Conservation (phyloP, 208 protist genomes). For the Crithidia acanthocephali region DNA sequence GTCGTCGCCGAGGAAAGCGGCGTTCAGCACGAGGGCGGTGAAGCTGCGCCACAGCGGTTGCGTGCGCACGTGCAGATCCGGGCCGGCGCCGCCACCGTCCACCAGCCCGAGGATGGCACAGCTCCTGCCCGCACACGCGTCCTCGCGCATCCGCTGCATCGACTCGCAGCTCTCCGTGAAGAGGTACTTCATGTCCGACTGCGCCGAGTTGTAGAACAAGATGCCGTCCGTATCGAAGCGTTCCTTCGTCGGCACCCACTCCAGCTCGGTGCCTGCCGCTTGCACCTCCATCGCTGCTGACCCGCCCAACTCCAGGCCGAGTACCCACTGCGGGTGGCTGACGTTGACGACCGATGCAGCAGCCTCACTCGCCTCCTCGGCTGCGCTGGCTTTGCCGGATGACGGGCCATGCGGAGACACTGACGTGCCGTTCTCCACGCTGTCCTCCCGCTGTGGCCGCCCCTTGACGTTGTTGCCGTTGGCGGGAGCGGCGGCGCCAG, state of each 20-base stretch:
- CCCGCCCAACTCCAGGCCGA: conserved; percentile 27
- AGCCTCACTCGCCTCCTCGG: neutral
- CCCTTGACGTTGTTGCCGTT: neutral
- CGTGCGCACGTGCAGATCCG: conserved; percentile 10
- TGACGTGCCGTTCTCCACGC: neutral
- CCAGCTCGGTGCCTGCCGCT: conserved; percentile 12
- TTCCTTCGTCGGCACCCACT: conserved; percentile 31
- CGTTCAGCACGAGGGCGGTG: conserved; percentile 12
- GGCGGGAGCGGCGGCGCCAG: no score
- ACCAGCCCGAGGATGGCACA: conserved; percentile 32
- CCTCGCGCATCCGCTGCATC: conserved; percentile 11
- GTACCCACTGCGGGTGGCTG: conserved; percentile 28
- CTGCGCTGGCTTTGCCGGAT: conserved; percentile 1
- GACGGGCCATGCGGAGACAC: neutral
- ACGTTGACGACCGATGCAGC: neutral
- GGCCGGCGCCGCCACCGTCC: conserved; percentile 13
- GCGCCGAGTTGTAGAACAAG: conserved; percentile 23
- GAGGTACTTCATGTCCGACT: conserved; percentile 12
- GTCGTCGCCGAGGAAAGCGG: conserved; percentile 19
- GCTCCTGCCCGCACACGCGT: conserved; percentile 20
- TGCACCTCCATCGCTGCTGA: conserved; percentile 12
- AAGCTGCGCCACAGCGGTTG: conserved; percentile 41
- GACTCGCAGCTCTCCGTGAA: conserved; percentile 10
- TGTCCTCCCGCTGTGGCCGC: neutral
- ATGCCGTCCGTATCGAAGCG: conserved; percentile 33